These are phyloP conservation scores for Phytophthora nicotianae DNA, from an alignment of 352 stramenopile species.

Conservation along the genomic window DNA sequence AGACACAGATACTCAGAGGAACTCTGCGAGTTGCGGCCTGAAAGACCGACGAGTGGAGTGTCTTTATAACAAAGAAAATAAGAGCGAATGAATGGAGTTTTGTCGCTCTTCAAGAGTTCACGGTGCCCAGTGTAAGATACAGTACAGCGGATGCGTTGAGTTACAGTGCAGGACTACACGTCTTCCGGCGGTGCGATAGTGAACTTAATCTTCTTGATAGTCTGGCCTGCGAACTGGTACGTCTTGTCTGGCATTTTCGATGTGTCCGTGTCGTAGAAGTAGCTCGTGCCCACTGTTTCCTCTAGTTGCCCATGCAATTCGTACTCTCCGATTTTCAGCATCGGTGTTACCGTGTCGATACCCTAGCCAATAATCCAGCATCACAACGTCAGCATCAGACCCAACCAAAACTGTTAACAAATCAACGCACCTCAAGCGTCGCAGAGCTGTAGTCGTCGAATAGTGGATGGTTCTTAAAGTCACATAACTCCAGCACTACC, in stretches of 20 bases:
- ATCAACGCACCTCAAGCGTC: slow-evolving; percentile 58
- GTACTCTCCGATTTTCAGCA: slow-evolving; percentile 76
- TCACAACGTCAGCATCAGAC: background rate
- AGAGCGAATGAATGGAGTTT: slow-evolving; percentile 40
- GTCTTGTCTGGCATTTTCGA: slow-evolving; percentile 42
- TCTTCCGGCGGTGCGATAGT: slow-evolving; percentile 75
- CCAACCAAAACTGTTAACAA: background rate
- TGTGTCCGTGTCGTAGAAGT: slow-evolving; percentile 77
- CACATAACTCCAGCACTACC: slow-evolving; percentile 74
- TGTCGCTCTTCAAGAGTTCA: slow-evolving; percentile 10
- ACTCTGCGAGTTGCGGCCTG: slow-evolving; percentile 8
- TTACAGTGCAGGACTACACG: slow-evolving; percentile 9
- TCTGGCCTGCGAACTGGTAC: slow-evolving; percentile 72
- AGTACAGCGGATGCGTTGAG: slow-evolving; percentile 15
- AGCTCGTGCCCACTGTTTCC: slow-evolving; percentile 80
- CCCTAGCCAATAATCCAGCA: slow-evolving; percentile 37
- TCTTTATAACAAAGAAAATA: slow-evolving; percentile 43
- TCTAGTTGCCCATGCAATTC: slow-evolving; percentile 67
- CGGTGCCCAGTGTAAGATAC: background rate
- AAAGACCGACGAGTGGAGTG: slow-evolving; percentile 16
- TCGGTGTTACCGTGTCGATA: slow-evolving; percentile 70
- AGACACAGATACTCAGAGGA: background rate
- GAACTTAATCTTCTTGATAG: slow-evolving; percentile 82
- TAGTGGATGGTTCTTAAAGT: slow-evolving; percentile 85
- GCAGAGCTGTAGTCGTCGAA: slow-evolving; percentile 70